Evolutionary conservation across 768 basidiomycete genomes (phyloP).

Genomic region (Xerocomus potaroensis): DNA sequence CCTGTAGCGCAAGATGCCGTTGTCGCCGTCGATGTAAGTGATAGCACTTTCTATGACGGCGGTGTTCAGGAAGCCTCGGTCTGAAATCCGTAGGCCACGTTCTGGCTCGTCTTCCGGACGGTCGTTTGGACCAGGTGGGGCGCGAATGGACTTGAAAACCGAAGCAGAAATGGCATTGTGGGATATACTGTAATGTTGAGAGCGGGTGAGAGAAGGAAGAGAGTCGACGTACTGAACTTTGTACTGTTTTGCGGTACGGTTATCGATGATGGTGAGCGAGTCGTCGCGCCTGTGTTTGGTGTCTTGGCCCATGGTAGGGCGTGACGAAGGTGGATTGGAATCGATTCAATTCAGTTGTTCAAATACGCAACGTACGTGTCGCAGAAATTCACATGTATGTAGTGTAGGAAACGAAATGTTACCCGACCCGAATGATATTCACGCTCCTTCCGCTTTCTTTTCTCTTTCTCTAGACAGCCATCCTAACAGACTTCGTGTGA

Average conservation of each 20-base stretch:
- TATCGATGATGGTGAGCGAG: conserved; percentile 68
- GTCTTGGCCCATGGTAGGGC: conserved; percentile 26
- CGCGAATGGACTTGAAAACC: conserved; percentile 73
- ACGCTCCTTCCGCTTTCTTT: conserved; percentile 20
- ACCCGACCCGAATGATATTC: conserved; percentile 1
- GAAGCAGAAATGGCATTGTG: conserved; percentile 80
- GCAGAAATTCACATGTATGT: conserved; percentile 10
- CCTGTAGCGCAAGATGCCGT: conserved; percentile 80
- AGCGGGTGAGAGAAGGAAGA: neutral
- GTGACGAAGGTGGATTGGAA: neutral
- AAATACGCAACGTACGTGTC: too few species aligned
- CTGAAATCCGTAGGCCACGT: conserved; percentile 73
- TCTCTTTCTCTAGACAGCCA: conserved; percentile 34
- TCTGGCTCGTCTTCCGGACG: conserved; percentile 79
- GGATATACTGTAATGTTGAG: conserved; percentile 48
- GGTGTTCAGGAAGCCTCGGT: conserved; percentile 81
- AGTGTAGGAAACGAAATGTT: conserved; percentile 9
- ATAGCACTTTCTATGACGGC: conserved; percentile 77
- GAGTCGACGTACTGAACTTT: conserved; percentile 57
- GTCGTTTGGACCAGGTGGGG: conserved; percentile 53
- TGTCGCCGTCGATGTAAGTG: conserved; percentile 90
- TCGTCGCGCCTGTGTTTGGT: conserved; percentile 18
- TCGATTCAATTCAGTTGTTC: neutral
- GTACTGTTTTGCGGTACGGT: conserved; percentile 79
- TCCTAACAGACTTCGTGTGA: conserved; percentile 18